Evolutionary conservation across 2,329 filamentous ascomycete species (phyloP).

Genomic region (Coniochaeta ligniaria): DNA sequence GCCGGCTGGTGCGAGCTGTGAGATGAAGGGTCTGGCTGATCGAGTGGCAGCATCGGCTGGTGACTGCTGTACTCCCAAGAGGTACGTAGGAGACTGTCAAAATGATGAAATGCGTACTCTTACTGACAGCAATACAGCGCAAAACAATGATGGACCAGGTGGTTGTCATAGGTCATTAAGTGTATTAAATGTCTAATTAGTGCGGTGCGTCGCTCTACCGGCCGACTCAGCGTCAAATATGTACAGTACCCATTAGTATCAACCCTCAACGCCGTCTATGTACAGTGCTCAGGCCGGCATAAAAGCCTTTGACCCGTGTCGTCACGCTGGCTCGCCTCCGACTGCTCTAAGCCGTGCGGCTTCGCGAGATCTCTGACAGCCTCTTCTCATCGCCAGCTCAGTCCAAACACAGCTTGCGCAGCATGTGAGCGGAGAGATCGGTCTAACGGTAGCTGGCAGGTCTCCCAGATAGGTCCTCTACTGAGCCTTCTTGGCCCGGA

Average conservation of each 20-base stretch:
- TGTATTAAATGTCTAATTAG: slow-evolving; percentile 6
- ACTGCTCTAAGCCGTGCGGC: not conserved
- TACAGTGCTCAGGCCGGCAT: not conserved
- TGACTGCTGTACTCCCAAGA: slow-evolving; percentile 48
- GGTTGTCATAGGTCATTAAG: not conserved
- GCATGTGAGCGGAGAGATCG: not conserved
- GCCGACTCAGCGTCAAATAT: slow-evolving; percentile 2
- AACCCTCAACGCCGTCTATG: slow-evolving; percentile 1
- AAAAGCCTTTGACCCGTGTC: not conserved
- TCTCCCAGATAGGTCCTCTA: slow-evolving; percentile 26
- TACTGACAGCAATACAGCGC: not conserved
- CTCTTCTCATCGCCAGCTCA: not conserved
- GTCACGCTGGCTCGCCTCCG: not conserved
- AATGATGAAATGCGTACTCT: not conserved
- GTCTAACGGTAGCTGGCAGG: not conserved
- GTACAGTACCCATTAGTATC: not conserved
- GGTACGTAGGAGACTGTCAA: not conserved
- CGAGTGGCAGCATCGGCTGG: slow-evolving; percentile 36
- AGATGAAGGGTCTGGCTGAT: slow-evolving; percentile 37
- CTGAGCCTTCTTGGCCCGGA: slow-evolving; percentile 62
- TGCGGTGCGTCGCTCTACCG: not conserved
- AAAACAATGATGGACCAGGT: not conserved
- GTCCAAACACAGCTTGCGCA: not conserved
- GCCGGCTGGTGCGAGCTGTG: slow-evolving; percentile 17
- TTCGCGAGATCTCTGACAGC: not conserved